Base-by-base conservation (phyloP, 2,329 filamentous ascomycete genomes). In the Apiospora rasikravindrae region DNA sequence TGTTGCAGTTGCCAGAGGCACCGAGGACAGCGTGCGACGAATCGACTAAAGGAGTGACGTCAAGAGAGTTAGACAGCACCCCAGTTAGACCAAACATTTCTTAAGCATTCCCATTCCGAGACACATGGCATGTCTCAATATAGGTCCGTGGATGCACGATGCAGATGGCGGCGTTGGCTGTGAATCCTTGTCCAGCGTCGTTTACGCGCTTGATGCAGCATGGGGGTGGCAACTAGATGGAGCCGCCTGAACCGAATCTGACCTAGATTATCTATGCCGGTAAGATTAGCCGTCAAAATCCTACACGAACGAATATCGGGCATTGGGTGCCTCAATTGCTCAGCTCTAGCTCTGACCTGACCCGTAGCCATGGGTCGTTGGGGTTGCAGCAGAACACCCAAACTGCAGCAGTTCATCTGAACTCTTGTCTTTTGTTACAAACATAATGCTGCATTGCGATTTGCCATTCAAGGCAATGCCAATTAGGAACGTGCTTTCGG, bases 131-230 rank as follows among this genome's bases (percentile, higher is more conserved):
- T 37, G 57, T 64, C 33, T 64, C 57, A 64, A 40, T 64, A 40
- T 64, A 64, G 57, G 8, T 24, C 57, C 33, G 57, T 64, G 22
- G 26, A 64, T 64, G 57, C 57, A 64, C 57, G 57, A 64, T 64
- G 57, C 57, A 40, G 57, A 64, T 64, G 33, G 57, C 33, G 57
- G 33, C 57, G 57, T 40, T 37, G 57, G 57, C 57, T 64, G 57
- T 64, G 57, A 61, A 64, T 64, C 57, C 57, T 40, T 64, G 57
- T 64, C 57, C 19, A 64, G 57, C 57, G 57, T 64, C 57, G 53
- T 61, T 29, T 61, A 61, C 53, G 53, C 53, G 53, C 53, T 64
- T 64, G 57, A 37, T 40, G 57, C 57, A 37, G 57, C 57, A 64
- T 64, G 57, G 57, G 57, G 57, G 33, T 64, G 57, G 57, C 57